phyloP scores from a whole-genome alignment of 2,329 filamentous ascomycete species.

The Cladosporium austrohemisphaericum region DNA sequence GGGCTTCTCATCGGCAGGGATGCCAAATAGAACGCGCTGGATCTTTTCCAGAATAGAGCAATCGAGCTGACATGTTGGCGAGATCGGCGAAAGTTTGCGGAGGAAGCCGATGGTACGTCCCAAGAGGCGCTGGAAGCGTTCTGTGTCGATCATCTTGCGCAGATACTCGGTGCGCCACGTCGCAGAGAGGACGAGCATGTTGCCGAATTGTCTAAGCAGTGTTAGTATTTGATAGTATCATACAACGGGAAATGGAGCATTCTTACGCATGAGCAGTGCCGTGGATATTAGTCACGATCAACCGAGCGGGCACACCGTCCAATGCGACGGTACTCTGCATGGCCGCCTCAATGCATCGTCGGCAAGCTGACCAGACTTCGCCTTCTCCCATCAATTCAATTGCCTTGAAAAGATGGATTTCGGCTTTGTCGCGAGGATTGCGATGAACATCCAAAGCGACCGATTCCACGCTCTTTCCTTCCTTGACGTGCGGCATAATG shows the following conservation, averaged over 20 bases:
- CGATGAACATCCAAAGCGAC: conserved; percentile 30
- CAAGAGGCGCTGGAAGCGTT: conserved; percentile 59
- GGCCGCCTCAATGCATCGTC: conserved; percentile 65
- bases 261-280: conserved; percentile 94
- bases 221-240: conserved; percentile 24
- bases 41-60: conserved; percentile 65
- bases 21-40: conserved; percentile 34
- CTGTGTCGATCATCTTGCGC: conserved; percentile 48
- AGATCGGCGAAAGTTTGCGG: conserved; percentile 63
- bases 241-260: neutral
- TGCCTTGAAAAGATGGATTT: conserved; percentile 34
- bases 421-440: conserved; percentile 30
- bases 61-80: conserved; percentile 71
- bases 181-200: conserved; percentile 84
- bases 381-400: conserved; percentile 30
- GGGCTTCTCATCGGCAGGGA: conserved; percentile 18
- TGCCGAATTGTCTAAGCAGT: conserved; percentile 80
- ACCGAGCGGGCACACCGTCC: conserved; percentile 60
- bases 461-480: conserved; percentile 23
- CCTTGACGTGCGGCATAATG: conserved; percentile 34
- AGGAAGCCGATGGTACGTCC: conserved; percentile 74
- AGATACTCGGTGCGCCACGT: conserved; percentile 56
- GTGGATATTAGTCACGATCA: conserved; percentile 93
- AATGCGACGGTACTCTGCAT: conserved; percentile 85
- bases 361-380: conserved; percentile 30